Percentiles rank a stretch among this genome's conserved stretches.
Evolutionary conservation across 192 early-diverging fungal genomes (phyloP).

Genomic region (Podila verticillata): DNA sequence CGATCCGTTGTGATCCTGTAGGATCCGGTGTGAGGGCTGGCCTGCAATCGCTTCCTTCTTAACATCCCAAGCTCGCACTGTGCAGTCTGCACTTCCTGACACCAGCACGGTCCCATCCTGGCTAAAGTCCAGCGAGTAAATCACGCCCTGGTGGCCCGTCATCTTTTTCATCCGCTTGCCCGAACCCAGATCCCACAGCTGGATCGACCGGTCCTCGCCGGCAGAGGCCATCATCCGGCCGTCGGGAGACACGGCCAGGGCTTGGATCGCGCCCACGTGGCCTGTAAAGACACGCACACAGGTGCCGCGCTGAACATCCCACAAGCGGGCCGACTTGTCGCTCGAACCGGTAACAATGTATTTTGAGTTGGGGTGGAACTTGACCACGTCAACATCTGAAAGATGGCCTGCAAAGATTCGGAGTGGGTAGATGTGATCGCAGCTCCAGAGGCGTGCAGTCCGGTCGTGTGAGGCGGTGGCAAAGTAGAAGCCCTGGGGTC

Average conservation of each 20-base stretch:
- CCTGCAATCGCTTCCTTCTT: slow-evolving; percentile 58
- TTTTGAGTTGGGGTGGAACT: slow-evolving; percentile 97
- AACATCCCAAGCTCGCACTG: slow-evolving; percentile 92
- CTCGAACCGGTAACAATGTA: slow-evolving; percentile 93
- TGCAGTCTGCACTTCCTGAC: slow-evolving; percentile 87
- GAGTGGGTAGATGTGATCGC: slow-evolving; percentile 95
- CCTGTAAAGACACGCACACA: slow-evolving; percentile 92
- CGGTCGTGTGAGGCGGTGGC: slow-evolving; percentile 95
- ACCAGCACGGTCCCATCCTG: slow-evolving; percentile 82
- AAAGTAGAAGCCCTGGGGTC: slow-evolving; percentile 94
- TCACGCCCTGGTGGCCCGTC: slow-evolving; percentile 82
- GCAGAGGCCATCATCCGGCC: slow-evolving; percentile 91
- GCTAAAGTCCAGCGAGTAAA: slow-evolving; percentile 91
- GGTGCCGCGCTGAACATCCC: slow-evolving; percentile 92
- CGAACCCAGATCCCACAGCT: slow-evolving; percentile 91
- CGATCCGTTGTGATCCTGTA: slow-evolving; percentile 28
- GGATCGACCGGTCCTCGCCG: slow-evolving; percentile 83
- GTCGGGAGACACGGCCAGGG: slow-evolving; percentile 92
- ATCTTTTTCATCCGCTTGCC: slow-evolving; percentile 86
- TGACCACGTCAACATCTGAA: slow-evolving; percentile 94
- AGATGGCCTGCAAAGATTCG: slow-evolving; percentile 98
- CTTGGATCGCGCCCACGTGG: slow-evolving; percentile 83
- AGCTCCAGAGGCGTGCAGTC: slow-evolving; percentile 96
- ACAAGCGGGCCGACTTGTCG: slow-evolving; percentile 89
- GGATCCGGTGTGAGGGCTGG: slow-evolving; percentile 17